Conservation (phyloP, 2,329 filamentous ascomycete genomes). For the Onygenales sp. region DNA sequence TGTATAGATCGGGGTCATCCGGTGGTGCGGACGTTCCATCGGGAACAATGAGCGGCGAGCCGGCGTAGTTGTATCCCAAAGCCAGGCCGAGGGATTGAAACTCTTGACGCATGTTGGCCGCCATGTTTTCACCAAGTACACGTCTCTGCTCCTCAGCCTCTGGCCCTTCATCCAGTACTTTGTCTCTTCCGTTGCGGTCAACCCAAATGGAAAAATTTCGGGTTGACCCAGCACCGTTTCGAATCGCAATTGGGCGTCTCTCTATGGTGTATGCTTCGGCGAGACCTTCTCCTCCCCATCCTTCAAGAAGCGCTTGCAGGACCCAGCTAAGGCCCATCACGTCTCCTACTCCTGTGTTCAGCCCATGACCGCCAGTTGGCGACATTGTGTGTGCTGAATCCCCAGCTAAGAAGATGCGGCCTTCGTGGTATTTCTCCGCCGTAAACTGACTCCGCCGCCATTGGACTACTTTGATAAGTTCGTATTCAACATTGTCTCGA, state of each 20-base stretch:
- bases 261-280: constrained; percentile 36
- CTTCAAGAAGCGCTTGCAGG: constrained; percentile 30
- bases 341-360: constrained; percentile 27
- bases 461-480: not conserved
- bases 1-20: constrained; percentile 8
- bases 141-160: not conserved
- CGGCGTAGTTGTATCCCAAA: constrained; percentile 11
- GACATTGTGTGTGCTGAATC: constrained; percentile 14
- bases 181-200: not conserved
- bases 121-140: constrained; percentile 7
- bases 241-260: constrained; percentile 20
- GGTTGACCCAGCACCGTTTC: too few species aligned
- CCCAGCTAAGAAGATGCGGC: constrained; percentile 18
- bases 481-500: not conserved
- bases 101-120: too few species aligned
- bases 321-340: constrained; percentile 44
- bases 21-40: constrained; percentile 7
- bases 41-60: constrained; percentile 7
- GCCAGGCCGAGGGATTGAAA: constrained; percentile 5
- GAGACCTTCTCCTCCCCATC: constrained; percentile 23
- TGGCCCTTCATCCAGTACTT: not conserved
- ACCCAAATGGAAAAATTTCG: not conserved
- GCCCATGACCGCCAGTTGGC: constrained; percentile 12
- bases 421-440: not conserved
- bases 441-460: not conserved